Evolutionary conservation across 495 filamentous ascomycete species (phyloP).

Genomic region (Wilcoxina mikolae): DNA sequence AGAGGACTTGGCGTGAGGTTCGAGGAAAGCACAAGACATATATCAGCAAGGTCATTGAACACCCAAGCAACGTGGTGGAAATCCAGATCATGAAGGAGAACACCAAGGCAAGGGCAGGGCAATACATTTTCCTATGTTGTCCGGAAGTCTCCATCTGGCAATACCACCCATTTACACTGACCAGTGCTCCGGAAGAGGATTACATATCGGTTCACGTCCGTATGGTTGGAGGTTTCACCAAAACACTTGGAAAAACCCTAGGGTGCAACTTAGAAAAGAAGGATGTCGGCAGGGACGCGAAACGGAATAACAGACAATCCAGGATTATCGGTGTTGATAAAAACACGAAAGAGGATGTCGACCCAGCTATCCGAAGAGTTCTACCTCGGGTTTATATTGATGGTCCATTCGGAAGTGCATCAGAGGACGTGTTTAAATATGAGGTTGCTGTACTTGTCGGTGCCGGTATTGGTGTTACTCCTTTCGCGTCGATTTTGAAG

Average conservation of each 20-base stretch:
- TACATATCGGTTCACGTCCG: constrained; percentile 70
- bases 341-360: constrained; percentile 41
- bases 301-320: constrained; percentile 34
- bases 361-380: constrained; percentile 52
- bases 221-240: constrained; percentile 56
- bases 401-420: constrained; percentile 63
- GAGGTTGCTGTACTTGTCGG: constrained; percentile 55
- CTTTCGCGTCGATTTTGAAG: constrained; percentile 66
- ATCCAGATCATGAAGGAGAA: constrained; percentile 76
- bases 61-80: constrained; percentile 68
- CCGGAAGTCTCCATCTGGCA: constrained; percentile 67
- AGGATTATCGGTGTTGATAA: constrained; percentile 49
- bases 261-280: constrained; percentile 55
- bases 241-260: constrained; percentile 44
- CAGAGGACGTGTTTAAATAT: constrained; percentile 66
- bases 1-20: constrained; percentile 54
- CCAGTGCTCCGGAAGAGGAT: constrained; percentile 65
- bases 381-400: constrained; percentile 64
- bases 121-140: constrained; percentile 73
- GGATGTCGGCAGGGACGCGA: constrained; percentile 29
- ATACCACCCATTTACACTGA: constrained; percentile 66
- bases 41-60: constrained; percentile 70
- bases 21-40: constrained; percentile 60
- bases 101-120: constrained; percentile 60
- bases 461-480: constrained; percentile 59